Conservation (phyloP, 495 filamentous ascomycete genomes). For the Amniculicola lignicola region DNA sequence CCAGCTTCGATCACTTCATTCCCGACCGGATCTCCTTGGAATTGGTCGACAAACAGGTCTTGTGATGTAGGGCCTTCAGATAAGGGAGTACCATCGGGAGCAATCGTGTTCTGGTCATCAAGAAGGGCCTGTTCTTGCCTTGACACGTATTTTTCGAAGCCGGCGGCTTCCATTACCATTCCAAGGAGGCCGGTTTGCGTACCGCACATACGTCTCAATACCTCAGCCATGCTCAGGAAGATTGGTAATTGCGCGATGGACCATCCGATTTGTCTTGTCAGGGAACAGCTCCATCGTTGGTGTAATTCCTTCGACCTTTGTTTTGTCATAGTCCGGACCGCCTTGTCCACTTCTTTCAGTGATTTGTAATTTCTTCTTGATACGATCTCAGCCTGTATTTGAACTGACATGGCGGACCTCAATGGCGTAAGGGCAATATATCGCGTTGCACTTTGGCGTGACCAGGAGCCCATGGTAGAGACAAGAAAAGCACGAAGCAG, state of each 20-base stretch:
- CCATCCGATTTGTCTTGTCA: constrained; percentile 15
- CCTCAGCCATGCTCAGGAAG: constrained; percentile 67
- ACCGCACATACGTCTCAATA: constrained; percentile 62
- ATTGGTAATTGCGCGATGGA: constrained; percentile 58
- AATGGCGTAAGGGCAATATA: constrained; percentile 12
- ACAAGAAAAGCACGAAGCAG: constrained; percentile 21
- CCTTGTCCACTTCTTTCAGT: constrained; percentile 1
- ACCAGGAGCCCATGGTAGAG: constrained; percentile 3
- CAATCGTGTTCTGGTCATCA: no score
- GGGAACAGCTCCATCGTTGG: constrained; percentile 21
- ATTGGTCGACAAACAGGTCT: no score
- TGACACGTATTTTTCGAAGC: no score
- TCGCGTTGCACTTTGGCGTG: background rate
- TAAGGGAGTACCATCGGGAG: no score
- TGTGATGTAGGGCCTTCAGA: no score
- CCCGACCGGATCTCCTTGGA: no score
- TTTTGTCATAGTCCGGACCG: background rate
- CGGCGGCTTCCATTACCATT: constrained; percentile 30
- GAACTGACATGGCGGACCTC: constrained; percentile 35
- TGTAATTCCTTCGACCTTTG: constrained; percentile 28
- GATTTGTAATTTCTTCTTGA: constrained; percentile 52
- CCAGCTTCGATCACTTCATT: no score
- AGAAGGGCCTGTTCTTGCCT: no score
- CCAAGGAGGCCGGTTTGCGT: constrained; percentile 54
- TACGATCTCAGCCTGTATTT: constrained; percentile 37